Percentiles rank a stretch among this genome's conserved stretches.
These are phyloP conservation scores for Pestalotiopsis sp. DNA, from an alignment of 2,329 filamentous ascomycete genomes.

Conservation along the genomic window DNA sequence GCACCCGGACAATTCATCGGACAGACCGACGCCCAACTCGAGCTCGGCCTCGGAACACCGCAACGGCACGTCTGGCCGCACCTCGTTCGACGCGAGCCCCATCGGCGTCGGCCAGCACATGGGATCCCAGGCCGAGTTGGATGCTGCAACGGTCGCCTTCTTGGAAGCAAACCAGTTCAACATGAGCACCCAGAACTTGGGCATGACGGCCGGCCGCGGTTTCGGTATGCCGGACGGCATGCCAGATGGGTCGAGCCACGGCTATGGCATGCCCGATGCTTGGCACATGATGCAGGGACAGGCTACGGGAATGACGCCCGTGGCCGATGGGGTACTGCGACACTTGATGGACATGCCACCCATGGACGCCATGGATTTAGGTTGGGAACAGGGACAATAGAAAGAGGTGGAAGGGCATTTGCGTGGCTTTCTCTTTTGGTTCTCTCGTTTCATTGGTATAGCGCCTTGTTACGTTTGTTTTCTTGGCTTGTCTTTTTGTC, in stretches of 20 bases:
- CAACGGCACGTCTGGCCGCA: conserved; percentile 32
- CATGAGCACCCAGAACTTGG: conserved; percentile 28
- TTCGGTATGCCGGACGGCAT: conserved; percentile 40
- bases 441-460: background rate
- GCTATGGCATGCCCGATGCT: conserved; percentile 45
- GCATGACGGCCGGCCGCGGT: conserved; percentile 34
- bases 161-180: conserved; percentile 44
- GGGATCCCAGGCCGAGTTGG: conserved; percentile 38
- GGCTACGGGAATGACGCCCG: conserved; percentile 50
- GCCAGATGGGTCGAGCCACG: conserved; percentile 37
- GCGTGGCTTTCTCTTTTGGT: background rate
- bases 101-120: conserved; percentile 46
- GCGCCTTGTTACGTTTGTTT: too few relatives aligned
- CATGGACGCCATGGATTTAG: conserved; percentile 61
- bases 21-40: conserved; percentile 62
- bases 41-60: conserved; percentile 50
- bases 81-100: conserved; percentile 57
- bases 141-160: conserved; percentile 38
- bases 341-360: conserved; percentile 59
- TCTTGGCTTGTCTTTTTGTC: too few relatives aligned
- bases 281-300: conserved; percentile 48
- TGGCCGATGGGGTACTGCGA: conserved; percentile 57
- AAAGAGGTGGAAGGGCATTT: background rate
- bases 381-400: conserved; percentile 38
- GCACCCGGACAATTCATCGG: conserved; percentile 50